phyloP scores from a whole-genome alignment of 2,329 filamentous ascomycete species.

The Sclerotinia glacialis region DNA sequence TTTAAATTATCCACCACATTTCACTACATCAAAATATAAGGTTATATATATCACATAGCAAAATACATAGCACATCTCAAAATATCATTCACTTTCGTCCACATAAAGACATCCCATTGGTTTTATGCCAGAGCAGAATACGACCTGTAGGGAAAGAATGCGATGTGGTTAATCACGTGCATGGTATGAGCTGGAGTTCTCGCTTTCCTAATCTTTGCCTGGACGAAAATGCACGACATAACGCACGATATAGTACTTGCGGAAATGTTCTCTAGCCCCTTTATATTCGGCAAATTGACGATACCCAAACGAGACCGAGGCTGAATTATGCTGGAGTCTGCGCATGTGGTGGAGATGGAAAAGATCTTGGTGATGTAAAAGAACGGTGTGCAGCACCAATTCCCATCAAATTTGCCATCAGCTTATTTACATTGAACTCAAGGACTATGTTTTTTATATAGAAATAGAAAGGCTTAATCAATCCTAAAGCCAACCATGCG shows the following conservation, averaged over 20 bases:
- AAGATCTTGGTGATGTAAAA: not conserved
- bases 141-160: no score
- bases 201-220: not conserved
- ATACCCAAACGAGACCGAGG: not conserved
- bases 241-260: no score
- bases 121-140: no score
- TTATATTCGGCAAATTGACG: no score
- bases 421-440: conserved; percentile 5
- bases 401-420: not conserved
- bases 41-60: no score
- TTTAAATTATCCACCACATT: not conserved
- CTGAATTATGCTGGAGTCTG: not conserved
- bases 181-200: not conserved
- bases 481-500: not conserved
- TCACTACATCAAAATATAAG: not conserved
- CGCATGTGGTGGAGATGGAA: not conserved
- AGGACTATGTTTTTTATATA: not conserved
- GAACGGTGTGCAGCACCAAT: not conserved
- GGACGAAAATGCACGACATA: not conserved
- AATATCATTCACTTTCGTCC: no score
- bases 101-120: no score
- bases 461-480: not conserved
- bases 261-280: no score
- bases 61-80: no score
- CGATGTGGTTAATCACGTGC: not conserved